Evolutionary conservation across 192 early-diverging fungal genomes (phyloP).

Genomic region (Cetraspora pellucida): DNA sequence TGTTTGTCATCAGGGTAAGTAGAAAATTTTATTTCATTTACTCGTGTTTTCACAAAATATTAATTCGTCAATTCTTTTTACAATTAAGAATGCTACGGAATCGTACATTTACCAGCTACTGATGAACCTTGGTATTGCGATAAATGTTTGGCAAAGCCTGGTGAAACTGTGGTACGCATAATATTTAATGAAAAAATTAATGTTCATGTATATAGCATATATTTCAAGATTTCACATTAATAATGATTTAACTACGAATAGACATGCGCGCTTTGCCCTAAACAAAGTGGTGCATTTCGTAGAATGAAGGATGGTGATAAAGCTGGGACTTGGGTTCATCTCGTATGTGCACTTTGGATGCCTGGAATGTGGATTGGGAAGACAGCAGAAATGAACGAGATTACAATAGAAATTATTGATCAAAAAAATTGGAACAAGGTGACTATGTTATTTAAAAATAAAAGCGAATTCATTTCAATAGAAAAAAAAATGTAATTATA

Average conservation of each 20-base stretch:
- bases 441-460: conserved; percentile 15
- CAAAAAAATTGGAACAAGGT: conserved; percentile 54
- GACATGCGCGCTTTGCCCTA: conserved; percentile 47
- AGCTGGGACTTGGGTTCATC: conserved; percentile 46
- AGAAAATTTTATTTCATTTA: background rate
- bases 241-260: conserved; percentile 11
- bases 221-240: background rate
- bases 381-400: conserved; percentile 41
- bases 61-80: conserved; percentile 29
- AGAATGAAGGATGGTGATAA: conserved; percentile 40
- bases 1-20: conserved; percentile 34
- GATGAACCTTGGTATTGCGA: conserved; percentile 52
- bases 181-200: background rate
- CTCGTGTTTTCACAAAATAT: background rate
- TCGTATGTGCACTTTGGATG: conserved; percentile 56
- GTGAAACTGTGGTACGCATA: conserved; percentile 45
- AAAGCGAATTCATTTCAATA: no score
- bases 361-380: conserved; percentile 50
- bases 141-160: conserved; percentile 44
- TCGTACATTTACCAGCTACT: conserved; percentile 40
- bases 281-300: conserved; percentile 50
- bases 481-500: no score
- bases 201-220: background rate
- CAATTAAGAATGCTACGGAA: conserved; percentile 46
- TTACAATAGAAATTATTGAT: conserved; percentile 46